Percentiles rank a stretch among this genome's conserved stretches.
Conservation (phyloP, 805 yeast species). For the Cyberlindnera veronae region DNA sequence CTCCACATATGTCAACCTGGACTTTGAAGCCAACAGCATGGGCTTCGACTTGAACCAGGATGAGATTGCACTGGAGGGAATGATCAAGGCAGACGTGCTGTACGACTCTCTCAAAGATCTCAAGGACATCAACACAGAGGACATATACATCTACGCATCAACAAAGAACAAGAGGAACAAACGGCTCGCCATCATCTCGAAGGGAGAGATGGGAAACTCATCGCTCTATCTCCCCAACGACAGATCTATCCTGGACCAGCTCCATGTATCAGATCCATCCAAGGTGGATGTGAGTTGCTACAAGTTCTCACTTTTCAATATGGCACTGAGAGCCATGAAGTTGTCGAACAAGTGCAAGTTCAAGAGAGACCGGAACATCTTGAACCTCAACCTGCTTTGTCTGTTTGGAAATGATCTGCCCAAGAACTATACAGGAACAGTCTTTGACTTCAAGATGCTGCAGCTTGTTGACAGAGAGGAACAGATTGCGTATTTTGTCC, state of each 20-base stretch:
- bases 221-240: conserved; percentile 65
- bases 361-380: conserved; percentile 45
- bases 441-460: conserved; percentile 35
- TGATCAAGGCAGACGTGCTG: conserved; percentile 50
- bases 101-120: conserved; percentile 53
- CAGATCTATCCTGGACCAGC: conserved; percentile 56
- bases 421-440: conserved; percentile 38
- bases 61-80: conserved; percentile 42
- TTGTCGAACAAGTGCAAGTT: conserved; percentile 52
- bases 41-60: conserved; percentile 43
- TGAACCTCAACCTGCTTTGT: conserved; percentile 45
- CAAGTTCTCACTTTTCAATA: conserved; percentile 45
- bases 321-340: conserved; percentile 45
- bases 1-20: conserved; percentile 38
- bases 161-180: conserved; percentile 25
- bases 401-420: conserved; percentile 29
- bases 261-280: conserved; percentile 35
- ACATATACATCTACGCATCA: conserved; percentile 45
- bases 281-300: conserved; percentile 43
- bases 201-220: conserved; percentile 70
- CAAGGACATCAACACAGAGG: conserved; percentile 50
- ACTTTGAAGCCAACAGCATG: conserved; percentile 30
- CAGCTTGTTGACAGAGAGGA: conserved; percentile 24
- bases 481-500: conserved; percentile 3
- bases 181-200: conserved; percentile 49